Conservation (phyloP, 345 rosid species). For the Capsella bursapastoris region DNA sequence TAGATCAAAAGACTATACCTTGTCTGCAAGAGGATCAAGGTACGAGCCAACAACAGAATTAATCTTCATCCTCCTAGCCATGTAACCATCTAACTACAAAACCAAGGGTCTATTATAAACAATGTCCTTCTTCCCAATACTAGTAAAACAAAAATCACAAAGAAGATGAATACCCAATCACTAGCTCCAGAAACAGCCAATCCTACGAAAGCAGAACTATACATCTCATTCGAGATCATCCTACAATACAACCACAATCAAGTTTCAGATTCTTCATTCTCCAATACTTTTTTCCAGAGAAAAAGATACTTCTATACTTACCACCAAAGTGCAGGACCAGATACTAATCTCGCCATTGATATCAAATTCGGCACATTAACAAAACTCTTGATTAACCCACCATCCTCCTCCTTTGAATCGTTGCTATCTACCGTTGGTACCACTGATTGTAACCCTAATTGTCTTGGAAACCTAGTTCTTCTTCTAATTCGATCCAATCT, state of each 20-base stretch:
- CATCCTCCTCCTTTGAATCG: conserved; percentile 33
- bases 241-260: conserved; percentile 44
- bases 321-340: conserved; percentile 96
- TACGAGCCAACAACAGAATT: conserved; percentile 95
- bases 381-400: conserved; percentile 54
- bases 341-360: conserved; percentile 72
- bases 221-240: conserved; percentile 89
- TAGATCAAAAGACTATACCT: conserved; percentile 52
- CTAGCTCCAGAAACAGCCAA: conserved; percentile 84
- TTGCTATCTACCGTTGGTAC: conserved; percentile 35
- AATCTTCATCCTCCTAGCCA: conserved; percentile 90
- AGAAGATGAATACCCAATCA: conserved; percentile 69
- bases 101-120: conserved; percentile 11
- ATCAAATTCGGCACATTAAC: conserved; percentile 82
- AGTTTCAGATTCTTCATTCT: conserved; percentile 24
- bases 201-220: conserved; percentile 68
- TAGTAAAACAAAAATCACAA: neutral
- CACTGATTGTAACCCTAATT: conserved; percentile 36
- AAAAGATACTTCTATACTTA: conserved; percentile 28
- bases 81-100: conserved; percentile 85
- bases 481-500: conserved; percentile 51
- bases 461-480: conserved; percentile 43
- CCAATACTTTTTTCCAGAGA: neutral
- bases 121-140: conserved; percentile 8
- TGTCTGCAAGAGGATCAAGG: conserved; percentile 98